Evolutionary conservation across 2,329 filamentous ascomycete species (phyloP).

Genomic region (Penicillium aurantiogriseum): DNA sequence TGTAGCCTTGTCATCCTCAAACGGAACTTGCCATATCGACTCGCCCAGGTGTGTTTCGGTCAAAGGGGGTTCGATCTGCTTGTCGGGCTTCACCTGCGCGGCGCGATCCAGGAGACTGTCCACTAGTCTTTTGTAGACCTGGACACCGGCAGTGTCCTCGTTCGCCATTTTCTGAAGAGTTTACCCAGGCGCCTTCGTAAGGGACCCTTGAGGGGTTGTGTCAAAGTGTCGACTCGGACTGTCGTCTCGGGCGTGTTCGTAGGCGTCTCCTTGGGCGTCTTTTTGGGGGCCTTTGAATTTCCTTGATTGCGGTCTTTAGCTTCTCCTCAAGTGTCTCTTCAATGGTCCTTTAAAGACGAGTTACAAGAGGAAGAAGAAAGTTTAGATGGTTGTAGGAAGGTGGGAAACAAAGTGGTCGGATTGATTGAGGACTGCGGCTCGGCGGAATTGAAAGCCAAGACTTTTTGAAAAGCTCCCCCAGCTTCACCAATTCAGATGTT

Average conservation of each 20-base stretch:
- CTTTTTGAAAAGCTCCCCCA: slow-evolving; percentile 32
- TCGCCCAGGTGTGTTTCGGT: slow-evolving; percentile 61
- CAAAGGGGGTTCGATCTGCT: slow-evolving; percentile 70
- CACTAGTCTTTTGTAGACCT: slow-evolving; percentile 54
- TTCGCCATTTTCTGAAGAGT: slow-evolving; percentile 30
- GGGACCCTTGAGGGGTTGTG: neutral
- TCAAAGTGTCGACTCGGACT: neutral
- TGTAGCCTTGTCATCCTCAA: slow-evolving; percentile 19
- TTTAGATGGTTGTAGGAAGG: slow-evolving; percentile 3
- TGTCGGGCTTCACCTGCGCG: slow-evolving; percentile 56
- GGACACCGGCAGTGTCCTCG: slow-evolving; percentile 35
- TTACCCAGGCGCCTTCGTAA: neutral
- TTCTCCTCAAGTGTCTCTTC: neutral
- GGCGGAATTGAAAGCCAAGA: slow-evolving; percentile 30
- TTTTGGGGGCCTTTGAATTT: neutral
- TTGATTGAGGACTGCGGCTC: slow-evolving; percentile 30
- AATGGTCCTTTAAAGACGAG: neutral
- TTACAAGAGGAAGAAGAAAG: neutral
- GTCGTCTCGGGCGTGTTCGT: neutral
- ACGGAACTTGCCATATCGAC: slow-evolving; percentile 40
- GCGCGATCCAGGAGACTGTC: slow-evolving; percentile 60
- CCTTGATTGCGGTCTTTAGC: neutral
- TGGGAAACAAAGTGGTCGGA: slow-evolving; percentile 5
- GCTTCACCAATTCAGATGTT: slow-evolving; percentile 24
- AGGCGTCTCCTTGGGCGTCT: neutral